Percentiles rank a stretch among this genome's conserved stretches.
Conservation (phyloP, 2,329 filamentous ascomycete species). For the Aspergillus sp. region DNA sequence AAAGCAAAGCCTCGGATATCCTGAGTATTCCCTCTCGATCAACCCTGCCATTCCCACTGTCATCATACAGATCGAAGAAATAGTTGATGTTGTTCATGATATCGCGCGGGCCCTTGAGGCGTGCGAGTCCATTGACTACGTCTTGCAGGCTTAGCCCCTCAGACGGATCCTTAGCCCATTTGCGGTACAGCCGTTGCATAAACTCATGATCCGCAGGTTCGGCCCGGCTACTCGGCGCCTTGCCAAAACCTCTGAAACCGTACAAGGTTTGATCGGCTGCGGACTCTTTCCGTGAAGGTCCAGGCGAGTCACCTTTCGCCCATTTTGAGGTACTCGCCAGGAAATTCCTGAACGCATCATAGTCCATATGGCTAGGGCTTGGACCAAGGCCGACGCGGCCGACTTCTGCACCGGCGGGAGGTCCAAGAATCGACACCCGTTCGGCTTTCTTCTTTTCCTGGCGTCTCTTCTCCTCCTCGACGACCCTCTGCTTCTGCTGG, state of each 20-base stretch:
- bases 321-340: slow-evolving; percentile 84
- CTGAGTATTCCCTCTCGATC: slow-evolving; percentile 91
- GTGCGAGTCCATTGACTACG: slow-evolving; percentile 83
- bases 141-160: slow-evolving; percentile 83
- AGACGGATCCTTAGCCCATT: slow-evolving; percentile 77
- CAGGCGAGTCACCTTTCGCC: slow-evolving; percentile 83
- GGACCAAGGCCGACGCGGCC: slow-evolving; percentile 83
- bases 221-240: slow-evolving; percentile 46
- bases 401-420: slow-evolving; percentile 62
- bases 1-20: slow-evolving; percentile 90
- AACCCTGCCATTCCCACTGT: slow-evolving; percentile 83
- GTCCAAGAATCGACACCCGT: slow-evolving; percentile 37
- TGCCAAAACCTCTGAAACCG: slow-evolving; percentile 50
- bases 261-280: slow-evolving; percentile 49
- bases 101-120: slow-evolving; percentile 87
- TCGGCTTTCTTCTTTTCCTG: slow-evolving; percentile 56
- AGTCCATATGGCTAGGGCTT: slow-evolving; percentile 93
- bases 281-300: slow-evolving; percentile 50
- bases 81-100: slow-evolving; percentile 98
- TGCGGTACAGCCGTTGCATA: slow-evolving; percentile 76
- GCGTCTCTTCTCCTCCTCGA: slow-evolving; percentile 68
- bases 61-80: slow-evolving; percentile 96
- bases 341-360: slow-evolving; percentile 92
- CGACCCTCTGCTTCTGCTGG: slow-evolving; percentile 72
- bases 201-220: slow-evolving; percentile 93